Percentiles rank a stretch among this genome's conserved stretches.
Conservation (phyloP, 2,329 filamentous ascomycete genomes). For the Alternaria metachromatica region DNA sequence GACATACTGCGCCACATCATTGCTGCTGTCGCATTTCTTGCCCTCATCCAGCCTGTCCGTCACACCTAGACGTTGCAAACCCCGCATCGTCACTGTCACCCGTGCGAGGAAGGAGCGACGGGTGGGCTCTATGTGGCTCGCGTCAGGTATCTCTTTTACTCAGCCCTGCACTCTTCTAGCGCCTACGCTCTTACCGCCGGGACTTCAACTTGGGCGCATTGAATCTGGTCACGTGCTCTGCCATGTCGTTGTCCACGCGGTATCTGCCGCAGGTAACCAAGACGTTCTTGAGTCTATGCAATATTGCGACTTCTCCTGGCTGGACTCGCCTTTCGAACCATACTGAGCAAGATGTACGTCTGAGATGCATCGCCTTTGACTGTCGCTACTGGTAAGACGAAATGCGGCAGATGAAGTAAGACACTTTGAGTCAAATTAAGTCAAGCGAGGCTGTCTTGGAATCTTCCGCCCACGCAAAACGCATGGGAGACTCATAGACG, state of each 20-base stretch:
- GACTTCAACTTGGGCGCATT: background rate
- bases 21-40: background rate
- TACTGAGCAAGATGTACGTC: background rate
- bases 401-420: background rate
- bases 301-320: background rate
- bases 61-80: background rate
- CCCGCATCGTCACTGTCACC: background rate
- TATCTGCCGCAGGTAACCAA: background rate
- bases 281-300: background rate
- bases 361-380: background rate
- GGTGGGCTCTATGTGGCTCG: background rate
- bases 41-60: background rate
- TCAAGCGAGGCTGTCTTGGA: background rate
- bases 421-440: background rate
- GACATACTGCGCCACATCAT: background rate
- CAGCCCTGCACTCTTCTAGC: background rate
- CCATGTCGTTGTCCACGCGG: background rate
- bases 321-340: background rate
- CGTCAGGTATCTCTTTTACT: no score
- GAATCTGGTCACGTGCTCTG: background rate
- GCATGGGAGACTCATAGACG: background rate
- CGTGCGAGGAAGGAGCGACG: background rate
- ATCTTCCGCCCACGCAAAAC: background rate
- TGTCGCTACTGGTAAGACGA: background rate
- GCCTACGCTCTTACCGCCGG: background rate